phyloP scores from a whole-genome alignment of 2,329 filamentous ascomycete genomes.

The Dendryphion nanum region DNA sequence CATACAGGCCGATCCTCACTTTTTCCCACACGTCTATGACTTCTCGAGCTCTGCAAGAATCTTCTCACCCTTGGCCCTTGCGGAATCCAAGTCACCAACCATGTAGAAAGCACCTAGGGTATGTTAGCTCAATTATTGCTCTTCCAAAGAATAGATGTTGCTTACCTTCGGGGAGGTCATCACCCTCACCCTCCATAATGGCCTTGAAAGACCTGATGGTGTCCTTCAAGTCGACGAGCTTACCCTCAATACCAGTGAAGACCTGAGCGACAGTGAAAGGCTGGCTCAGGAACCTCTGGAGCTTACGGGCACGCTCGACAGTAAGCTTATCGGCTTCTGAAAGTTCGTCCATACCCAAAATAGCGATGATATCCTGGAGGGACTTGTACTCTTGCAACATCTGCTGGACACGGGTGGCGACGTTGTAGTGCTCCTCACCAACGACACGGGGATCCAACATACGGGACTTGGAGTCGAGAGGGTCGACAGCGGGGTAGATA shows the following conservation, averaged over 20 bases:
- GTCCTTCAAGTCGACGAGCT: slow-evolving; percentile 97
- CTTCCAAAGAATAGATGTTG: slow-evolving; percentile 8
- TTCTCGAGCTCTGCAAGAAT: slow-evolving; percentile 90
- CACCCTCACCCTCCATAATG: slow-evolving; percentile 91
- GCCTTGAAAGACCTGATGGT: slow-evolving; percentile 97
- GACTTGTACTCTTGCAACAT: slow-evolving; percentile 99
- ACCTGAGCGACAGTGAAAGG: slow-evolving; percentile 90
- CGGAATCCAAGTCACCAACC: slow-evolving; percentile 94
- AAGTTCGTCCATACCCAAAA: slow-evolving; percentile 99
- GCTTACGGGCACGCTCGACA: slow-evolving; percentile 99
- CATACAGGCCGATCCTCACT: slow-evolving; percentile 34
- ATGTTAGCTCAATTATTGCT: slow-evolving; percentile 26
- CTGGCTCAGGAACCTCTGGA: slow-evolving; percentile 99
- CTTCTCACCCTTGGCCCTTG: slow-evolving; percentile 98
- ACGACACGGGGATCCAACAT: slow-evolving; percentile 99
- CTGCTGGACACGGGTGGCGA: slow-evolving; percentile 93
- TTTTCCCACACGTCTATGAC: slow-evolving; percentile 36
- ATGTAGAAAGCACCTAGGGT: slow-evolving; percentile 77
- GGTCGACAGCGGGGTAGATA: slow-evolving; percentile 99
- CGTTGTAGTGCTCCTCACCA: slow-evolving; percentile 96
- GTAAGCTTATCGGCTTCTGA: slow-evolving; percentile 99
- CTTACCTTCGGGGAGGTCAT: slow-evolving; percentile 88
- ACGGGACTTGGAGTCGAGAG: slow-evolving; percentile 98
- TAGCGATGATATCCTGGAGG: slow-evolving; percentile 99
- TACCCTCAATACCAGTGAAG: slow-evolving; percentile 93